phyloP scores from a whole-genome alignment of 148 eudicot genomes.

The Salicornia ramosissima region DNA sequence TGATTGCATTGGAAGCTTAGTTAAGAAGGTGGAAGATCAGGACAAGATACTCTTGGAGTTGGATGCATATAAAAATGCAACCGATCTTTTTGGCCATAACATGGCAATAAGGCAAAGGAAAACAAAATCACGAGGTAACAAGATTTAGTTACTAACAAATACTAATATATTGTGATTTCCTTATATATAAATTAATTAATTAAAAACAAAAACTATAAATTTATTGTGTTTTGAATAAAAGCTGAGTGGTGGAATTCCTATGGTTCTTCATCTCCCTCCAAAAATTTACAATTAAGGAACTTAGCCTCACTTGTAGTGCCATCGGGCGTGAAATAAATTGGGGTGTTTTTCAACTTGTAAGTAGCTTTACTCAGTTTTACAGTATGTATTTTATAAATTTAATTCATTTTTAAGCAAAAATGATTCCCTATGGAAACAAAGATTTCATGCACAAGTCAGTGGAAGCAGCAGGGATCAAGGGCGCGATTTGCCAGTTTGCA shows the following conservation, averaged over 20 bases:
- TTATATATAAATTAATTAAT: not conserved
- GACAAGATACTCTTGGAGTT: not conserved
- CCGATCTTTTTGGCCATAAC: not conserved
- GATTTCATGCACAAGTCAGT: too few species aligned
- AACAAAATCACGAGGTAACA: not conserved
- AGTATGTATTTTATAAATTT: too few species aligned
- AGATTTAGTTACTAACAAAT: not conserved
- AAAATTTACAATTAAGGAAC: not conserved
- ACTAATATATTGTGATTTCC: not conserved
- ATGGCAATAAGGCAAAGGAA: not conserved
- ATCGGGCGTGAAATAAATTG: slow-evolving; percentile 5
- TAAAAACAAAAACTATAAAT: too few species aligned
- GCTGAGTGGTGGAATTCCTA: slow-evolving; percentile 4
- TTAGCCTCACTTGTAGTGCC: slow-evolving; percentile 18
- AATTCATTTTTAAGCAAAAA: too few species aligned
- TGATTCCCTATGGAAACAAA: too few species aligned
- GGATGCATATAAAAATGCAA: not conserved
- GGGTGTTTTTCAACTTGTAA: slow-evolving; percentile 1
- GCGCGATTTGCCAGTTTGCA: too few species aligned
- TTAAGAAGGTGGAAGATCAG: not conserved
- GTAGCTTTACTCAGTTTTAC: too few species aligned
- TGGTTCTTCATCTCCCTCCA: slow-evolving; percentile 4
- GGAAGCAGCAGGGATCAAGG: too few species aligned
- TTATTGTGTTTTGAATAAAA: not conserved
- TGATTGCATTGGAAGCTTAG: slow-evolving; percentile 2